Evolutionary conservation across 2,329 filamentous ascomycete genomes (phyloP).

Genomic region (Cucurbitaria berberidis): DNA sequence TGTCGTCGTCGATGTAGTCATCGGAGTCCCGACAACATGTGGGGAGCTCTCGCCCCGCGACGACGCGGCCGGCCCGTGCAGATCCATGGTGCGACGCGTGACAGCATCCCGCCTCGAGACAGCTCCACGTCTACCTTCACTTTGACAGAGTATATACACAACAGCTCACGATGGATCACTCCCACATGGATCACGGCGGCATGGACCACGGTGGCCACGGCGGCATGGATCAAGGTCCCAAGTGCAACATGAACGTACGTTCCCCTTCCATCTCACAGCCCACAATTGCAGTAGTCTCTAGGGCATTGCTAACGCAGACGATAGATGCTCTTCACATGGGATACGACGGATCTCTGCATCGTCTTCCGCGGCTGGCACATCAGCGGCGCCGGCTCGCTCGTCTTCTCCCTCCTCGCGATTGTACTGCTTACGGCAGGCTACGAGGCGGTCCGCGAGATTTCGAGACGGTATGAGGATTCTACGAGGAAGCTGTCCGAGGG

Average conservation of each 20-base stretch:
- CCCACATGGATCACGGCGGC: constrained; percentile 51
- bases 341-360: constrained; percentile 91
- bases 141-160: not conserved
- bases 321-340: constrained; percentile 98
- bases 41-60: constrained; percentile 14
- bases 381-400: constrained; percentile 72
- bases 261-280: not conserved
- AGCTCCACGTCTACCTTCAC: constrained; percentile 1
- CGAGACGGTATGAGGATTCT: constrained; percentile 74
- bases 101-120: constrained; percentile 7
- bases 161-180: constrained; percentile 43
- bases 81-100: constrained; percentile 29
- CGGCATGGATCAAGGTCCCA: constrained; percentile 55
- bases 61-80: constrained; percentile 21
- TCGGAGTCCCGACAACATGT: constrained; percentile 4
- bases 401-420: constrained; percentile 83
- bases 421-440: constrained; percentile 88
- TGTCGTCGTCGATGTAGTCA: constrained; percentile 5
- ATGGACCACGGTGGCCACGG: constrained; percentile 66
- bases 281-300: not conserved
- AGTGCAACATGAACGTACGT: constrained; percentile 91
- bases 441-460: constrained; percentile 80
- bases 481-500: constrained; percentile 32
- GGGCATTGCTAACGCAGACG: constrained; percentile 3
- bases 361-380: constrained; percentile 93